Evolutionary conservation across 805 yeast genomes (phyloP), one percentile per base, ranked within the genome.

Genomic region (Cyberlindnera maritima): DNA sequence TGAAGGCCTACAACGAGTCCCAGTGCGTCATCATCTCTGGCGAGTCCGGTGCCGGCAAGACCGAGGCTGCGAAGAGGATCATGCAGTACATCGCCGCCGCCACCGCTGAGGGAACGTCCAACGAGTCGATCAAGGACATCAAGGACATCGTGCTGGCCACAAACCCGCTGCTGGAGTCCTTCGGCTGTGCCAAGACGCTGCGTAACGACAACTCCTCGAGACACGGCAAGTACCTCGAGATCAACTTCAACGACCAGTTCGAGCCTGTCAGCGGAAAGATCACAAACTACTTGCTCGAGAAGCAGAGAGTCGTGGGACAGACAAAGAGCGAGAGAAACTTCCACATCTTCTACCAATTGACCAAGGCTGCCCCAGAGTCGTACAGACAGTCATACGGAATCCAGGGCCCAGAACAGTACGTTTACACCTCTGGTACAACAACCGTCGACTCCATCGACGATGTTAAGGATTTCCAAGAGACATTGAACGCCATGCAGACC

Each of bases 91-190:
- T 92, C 57, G 90, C 97, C 32, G 81, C 91, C 20, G 96, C 90
- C 3, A 83, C 94, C 2, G 95, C 91, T 12, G 75, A 81, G 14
- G 65, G 75, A 8, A 68, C 81, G 8, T 75, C 85, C 18, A 76
- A 85, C 28, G 74, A 73, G n/a, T 79, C 80, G 15, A 92, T 94
- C 59, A 81, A 86, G 52, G 83, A 81, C 60, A 91, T 92, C 67
- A 94, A 91, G 66, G 97, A 94, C 62, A 94, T 94, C 95, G 98
- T 94, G 11, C 74, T 94, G 54, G 99, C 99, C 15, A 94, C 99
- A 2, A 94, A 94, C 64, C 97, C 97, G 6, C 72, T 89, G 48
- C 75, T 89, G 58, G 97, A 89, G 66, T 83, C 95, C 0, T 88
- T 89, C 65, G 97, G 97, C 17, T 89, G 96, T 75, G 96, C 97